A percentile compares a stretch with the other conserved stretches of the same genome.
phyloP scores from a whole-genome alignment of 371 early-diverging fungal genomes.

The Circinella minor region DNA sequence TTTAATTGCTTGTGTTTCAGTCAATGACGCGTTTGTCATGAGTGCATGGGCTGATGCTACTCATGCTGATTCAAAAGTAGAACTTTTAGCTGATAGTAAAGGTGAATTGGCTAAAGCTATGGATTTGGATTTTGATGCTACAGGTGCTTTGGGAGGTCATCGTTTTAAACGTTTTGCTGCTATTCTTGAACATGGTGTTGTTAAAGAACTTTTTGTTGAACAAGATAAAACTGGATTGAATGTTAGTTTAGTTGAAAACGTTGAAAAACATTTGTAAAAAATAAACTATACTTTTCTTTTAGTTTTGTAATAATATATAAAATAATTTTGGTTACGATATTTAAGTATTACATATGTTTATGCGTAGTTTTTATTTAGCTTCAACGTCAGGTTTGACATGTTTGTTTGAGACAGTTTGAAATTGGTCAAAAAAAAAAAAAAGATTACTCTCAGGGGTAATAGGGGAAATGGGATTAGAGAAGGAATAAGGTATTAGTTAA shows the following conservation, averaged over 20 bases:
- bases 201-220: constrained; percentile 56
- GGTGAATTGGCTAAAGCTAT: constrained; percentile 68
- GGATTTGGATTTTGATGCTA: constrained; percentile 68
- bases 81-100: constrained; percentile 68
- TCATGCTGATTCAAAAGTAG: constrained; percentile 41
- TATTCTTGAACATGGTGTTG: constrained; percentile 60
- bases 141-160: constrained; percentile 66
- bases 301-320: too few relatives aligned
- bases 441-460: too few relatives aligned
- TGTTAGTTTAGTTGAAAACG: constrained; percentile 58
- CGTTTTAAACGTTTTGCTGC: constrained; percentile 75
- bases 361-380: too few relatives aligned
- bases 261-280: constrained; percentile 40
- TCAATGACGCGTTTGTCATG: constrained; percentile 79
- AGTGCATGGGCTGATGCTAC: constrained; percentile 69
- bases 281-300: neutral
- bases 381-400: too few relatives aligned
- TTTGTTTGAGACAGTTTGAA: too few relatives aligned
- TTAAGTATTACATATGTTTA: too few relatives aligned
- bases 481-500: too few relatives aligned
- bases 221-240: constrained; percentile 64
- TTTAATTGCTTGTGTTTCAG: constrained; percentile 65
- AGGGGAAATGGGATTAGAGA: too few relatives aligned
- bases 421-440: too few relatives aligned
- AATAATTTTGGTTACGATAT: too few relatives aligned